phyloP scores from a whole-genome alignment of 306 rosid species.

The Sphenostylis stenocarpa region DNA sequence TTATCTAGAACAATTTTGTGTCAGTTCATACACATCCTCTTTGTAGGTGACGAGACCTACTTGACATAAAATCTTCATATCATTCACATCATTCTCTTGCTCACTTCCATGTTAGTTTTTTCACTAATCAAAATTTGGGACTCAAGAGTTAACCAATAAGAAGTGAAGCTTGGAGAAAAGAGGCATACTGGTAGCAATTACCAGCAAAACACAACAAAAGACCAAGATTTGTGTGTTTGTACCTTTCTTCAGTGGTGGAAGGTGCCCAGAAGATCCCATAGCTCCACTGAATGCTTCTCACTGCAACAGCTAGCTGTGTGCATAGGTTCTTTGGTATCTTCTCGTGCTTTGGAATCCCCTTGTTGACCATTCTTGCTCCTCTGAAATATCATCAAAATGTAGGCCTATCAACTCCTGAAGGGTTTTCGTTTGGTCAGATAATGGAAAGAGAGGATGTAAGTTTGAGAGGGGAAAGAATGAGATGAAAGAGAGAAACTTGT shows the following conservation, averaged over 20 bases:
- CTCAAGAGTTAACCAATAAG: not conserved
- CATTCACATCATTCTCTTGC: not conserved
- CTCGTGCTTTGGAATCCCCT: constrained; percentile 46
- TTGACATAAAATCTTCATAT: not conserved
- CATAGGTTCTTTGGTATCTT: constrained; percentile 50
- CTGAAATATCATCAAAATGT: constrained; percentile 4
- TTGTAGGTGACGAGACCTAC: no score
- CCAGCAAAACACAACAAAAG: not conserved
- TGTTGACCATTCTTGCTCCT: constrained; percentile 42
- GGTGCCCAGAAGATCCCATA: constrained; percentile 87
- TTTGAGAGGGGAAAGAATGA: no score
- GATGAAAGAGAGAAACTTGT: no score
- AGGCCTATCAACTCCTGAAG: not conserved
- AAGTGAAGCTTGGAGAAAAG: not conserved
- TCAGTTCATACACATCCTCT: not conserved
- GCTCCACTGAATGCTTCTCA: constrained; percentile 86
- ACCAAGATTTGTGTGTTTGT: not conserved
- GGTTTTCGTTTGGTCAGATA: no score
- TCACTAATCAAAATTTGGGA: not conserved
- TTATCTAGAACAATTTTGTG: not conserved
- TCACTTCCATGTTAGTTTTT: not conserved
- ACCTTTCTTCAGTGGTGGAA: constrained; percentile 71
- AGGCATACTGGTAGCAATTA: not conserved
- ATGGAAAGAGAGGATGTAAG: no score
- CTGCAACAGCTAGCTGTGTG: constrained; percentile 74